A percentile compares a stretch with the other conserved stretches of the same genome.
These are phyloP conservation scores for Arthroderma uncinatum DNA, from an alignment of 2,329 filamentous ascomycete genomes.

Conservation along the genomic window DNA sequence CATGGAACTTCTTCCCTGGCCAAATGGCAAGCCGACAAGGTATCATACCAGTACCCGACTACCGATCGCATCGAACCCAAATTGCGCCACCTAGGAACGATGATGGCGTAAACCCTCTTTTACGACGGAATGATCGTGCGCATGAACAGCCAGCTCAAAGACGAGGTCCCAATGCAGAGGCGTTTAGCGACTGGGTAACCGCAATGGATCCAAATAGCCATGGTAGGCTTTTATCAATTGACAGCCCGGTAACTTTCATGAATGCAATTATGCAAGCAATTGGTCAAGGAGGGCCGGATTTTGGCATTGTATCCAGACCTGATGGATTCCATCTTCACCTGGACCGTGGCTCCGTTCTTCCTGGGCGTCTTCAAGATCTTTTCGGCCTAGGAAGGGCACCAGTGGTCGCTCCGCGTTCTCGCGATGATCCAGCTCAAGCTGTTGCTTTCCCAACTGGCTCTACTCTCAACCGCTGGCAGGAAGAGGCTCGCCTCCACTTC, in stretches of 20 bases:
- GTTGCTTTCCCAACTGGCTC: constrained; percentile 61
- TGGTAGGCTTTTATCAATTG: constrained; percentile 35
- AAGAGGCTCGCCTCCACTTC: constrained; percentile 82
- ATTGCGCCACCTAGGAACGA: constrained; percentile 50
- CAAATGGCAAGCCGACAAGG: constrained; percentile 44
- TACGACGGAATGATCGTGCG: constrained; percentile 49
- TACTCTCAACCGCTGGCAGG: constrained; percentile 71
- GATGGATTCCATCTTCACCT: constrained; percentile 46
- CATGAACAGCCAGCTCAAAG: constrained; percentile 26
- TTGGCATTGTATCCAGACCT: constrained; percentile 35
- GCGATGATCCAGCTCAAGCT: constrained; percentile 51
- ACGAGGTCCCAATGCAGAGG: constrained; percentile 29
- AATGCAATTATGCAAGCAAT: constrained; percentile 49
- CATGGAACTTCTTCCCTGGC: constrained; percentile 53
- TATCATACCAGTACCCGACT: constrained; percentile 32
- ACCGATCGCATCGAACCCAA: constrained; percentile 35
- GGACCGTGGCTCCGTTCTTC: constrained; percentile 40
- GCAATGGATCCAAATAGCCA: constrained; percentile 39
- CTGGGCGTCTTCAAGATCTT: constrained; percentile 44
- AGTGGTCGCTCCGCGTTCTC: constrained; percentile 22
- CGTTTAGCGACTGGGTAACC: constrained; percentile 44
- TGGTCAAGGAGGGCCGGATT: constrained; percentile 33
- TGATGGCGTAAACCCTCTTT: constrained; percentile 76
- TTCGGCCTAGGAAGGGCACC: constrained; percentile 26
- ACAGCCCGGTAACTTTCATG: constrained; percentile 46